These are phyloP conservation scores for Grifola frondosa DNA, from an alignment of 1,284 basidiomycete species.

Conservation along the genomic window DNA sequence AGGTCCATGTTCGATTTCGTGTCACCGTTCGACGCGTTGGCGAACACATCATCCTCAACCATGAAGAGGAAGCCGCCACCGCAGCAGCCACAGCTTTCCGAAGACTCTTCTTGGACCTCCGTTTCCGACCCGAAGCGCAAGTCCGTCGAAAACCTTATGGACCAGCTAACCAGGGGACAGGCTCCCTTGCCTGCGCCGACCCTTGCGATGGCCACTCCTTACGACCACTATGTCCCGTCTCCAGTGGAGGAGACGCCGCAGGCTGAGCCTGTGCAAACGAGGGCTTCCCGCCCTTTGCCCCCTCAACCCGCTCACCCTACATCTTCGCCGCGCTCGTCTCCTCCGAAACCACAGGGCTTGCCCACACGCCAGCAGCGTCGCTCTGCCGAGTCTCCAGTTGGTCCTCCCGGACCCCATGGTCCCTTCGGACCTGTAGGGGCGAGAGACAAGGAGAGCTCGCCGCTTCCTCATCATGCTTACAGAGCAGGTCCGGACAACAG, in stretches of 20 bases:
- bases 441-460: conserved; percentile 69
- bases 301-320: conserved; percentile 50
- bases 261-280: conserved; percentile 42
- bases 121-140: conserved; percentile 69
- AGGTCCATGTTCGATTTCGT: conserved; percentile 82
- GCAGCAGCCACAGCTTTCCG: conserved; percentile 41
- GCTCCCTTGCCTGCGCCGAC: conserved; percentile 35
- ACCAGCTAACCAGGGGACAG: conserved; percentile 63
- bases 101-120: conserved; percentile 53
- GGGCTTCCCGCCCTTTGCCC: conserved; percentile 49
- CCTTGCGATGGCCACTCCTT: conserved; percentile 36
- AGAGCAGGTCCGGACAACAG: conserved; percentile 35
- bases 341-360: conserved; percentile 48
- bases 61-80: conserved; percentile 63
- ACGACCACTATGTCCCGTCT: conserved; percentile 43
- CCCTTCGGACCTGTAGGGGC: conserved; percentile 35
- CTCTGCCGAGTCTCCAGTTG: conserved; percentile 34
- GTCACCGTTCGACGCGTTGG: conserved; percentile 77
- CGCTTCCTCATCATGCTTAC: conserved; percentile 46
- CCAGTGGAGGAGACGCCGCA: conserved; percentile 42
- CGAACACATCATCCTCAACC: conserved; percentile 38
- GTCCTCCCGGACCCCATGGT: conserved; percentile 46
- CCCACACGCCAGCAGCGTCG: conserved; percentile 30
- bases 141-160: conserved; percentile 76
- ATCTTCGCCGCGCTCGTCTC: conserved; percentile 63